A percentile compares a stretch with the other conserved stretches of the same genome.
Evolutionary conservation across 257 asterid species (phyloP).

Genomic region (Ballota nigra): DNA sequence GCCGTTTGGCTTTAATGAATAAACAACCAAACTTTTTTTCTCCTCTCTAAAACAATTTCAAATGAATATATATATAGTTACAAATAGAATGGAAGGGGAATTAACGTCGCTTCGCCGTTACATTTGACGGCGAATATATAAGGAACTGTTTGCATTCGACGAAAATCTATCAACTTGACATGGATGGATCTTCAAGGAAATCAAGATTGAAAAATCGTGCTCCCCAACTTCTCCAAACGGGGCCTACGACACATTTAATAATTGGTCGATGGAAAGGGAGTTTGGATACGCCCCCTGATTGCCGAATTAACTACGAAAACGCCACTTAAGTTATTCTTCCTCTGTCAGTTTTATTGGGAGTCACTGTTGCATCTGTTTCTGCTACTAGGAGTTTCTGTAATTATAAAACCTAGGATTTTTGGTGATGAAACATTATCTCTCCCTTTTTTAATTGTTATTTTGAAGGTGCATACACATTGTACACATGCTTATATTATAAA

Average conservation of each 20-base stretch:
- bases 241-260: constrained; percentile 25
- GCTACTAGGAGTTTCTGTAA: background rate
- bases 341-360: constrained; percentile 10
- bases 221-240: constrained; percentile 29
- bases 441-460: background rate
- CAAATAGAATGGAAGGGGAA: background rate
- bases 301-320: constrained; percentile 14
- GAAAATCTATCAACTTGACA: constrained; percentile 25
- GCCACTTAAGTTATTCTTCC: constrained; percentile 2
- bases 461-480: background rate
- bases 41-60: background rate
- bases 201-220: constrained; percentile 17
- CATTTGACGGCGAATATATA: constrained; percentile 38
- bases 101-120: constrained; percentile 41
- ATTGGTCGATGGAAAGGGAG: constrained; percentile 14
- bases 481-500: too few species aligned
- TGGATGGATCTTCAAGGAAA: constrained; percentile 23
- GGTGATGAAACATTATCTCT: background rate
- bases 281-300: constrained; percentile 12
- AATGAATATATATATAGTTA: background rate
- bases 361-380: constrained; percentile 7
- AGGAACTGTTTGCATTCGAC: constrained; percentile 17
- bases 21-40: constrained; percentile 1
- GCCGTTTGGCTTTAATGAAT: constrained; percentile 39
- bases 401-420: constrained; percentile 8